These are phyloP conservation scores for Didymellaceae sp. DNA, from an alignment of 2,329 filamentous ascomycete genomes.

Conservation along the genomic window DNA sequence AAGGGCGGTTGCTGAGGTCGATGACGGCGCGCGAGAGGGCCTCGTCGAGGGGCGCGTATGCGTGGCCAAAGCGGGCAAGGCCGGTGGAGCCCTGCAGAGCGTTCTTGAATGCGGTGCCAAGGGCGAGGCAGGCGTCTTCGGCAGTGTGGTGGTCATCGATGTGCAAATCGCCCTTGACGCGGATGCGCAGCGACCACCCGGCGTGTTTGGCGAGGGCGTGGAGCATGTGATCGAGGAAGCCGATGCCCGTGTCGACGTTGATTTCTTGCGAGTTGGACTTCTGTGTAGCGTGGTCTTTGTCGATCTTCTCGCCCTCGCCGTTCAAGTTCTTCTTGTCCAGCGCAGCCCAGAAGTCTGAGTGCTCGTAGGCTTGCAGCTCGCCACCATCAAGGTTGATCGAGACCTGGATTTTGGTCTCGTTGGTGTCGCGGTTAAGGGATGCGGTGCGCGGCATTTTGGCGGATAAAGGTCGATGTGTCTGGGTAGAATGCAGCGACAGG, in stretches of 20 bases:
- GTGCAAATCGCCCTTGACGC: conserved; percentile 87
- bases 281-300: conserved; percentile 80
- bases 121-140: conserved; percentile 91
- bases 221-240: conserved; percentile 98
- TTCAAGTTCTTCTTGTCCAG: conserved; percentile 55
- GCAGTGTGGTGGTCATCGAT: conserved; percentile 99
- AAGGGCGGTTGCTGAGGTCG: conserved; percentile 92
- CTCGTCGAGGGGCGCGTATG: conserved; percentile 94
- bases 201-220: conserved; percentile 96
- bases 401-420: conserved; percentile 96
- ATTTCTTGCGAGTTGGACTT: conserved; percentile 84
- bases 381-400: conserved; percentile 94
- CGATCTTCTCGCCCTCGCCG: conserved; percentile 39
- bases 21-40: conserved; percentile 92
- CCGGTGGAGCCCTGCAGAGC: conserved; percentile 81
- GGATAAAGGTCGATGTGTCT: neutral
- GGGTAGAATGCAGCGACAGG: no score
- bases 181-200: conserved; percentile 86
- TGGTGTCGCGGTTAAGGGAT: conserved; percentile 85
- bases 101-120: conserved; percentile 82
- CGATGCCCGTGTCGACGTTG: conserved; percentile 88
- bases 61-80: conserved; percentile 87
- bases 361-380: conserved; percentile 60
- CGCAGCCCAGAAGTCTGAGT: conserved; percentile 42
- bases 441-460: conserved; percentile 66